Evolutionary conservation across 768 basidiomycete genomes (phyloP).

Genomic region (Termitomyces sp.): DNA sequence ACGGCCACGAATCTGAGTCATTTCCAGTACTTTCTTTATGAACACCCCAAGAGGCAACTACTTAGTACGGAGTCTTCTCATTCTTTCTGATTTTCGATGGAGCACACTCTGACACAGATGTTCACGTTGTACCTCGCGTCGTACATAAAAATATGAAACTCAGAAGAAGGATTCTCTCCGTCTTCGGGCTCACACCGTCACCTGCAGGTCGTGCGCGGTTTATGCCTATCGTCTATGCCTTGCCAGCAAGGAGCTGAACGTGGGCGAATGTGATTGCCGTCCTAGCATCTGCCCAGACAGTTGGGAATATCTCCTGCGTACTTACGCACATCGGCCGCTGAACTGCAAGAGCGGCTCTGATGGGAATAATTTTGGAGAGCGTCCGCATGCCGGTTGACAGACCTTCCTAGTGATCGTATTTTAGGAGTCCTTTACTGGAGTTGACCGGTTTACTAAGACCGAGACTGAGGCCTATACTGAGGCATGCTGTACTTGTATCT

Average conservation of each 20-base stretch:
- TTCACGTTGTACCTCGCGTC: not conserved
- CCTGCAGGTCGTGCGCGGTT: slow-evolving; percentile 6
- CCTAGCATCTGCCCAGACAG: not conserved
- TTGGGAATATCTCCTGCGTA: not conserved
- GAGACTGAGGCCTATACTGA: not conserved
- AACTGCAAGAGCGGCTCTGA: not conserved
- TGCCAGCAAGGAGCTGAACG: not conserved
- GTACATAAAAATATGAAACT: not conserved
- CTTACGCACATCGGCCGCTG: not conserved
- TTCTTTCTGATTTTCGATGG: not conserved
- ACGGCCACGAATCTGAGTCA: not conserved
- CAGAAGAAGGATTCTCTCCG: slow-evolving; percentile 1
- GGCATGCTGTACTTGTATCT: not conserved
- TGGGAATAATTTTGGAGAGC: not conserved
- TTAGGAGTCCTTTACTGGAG: not conserved
- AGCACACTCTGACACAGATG: not conserved
- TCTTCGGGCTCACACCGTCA: slow-evolving; percentile 3
- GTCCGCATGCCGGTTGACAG: not conserved
- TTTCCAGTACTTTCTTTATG: not conserved
- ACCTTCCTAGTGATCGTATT: not conserved
- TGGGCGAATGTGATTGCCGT: slow-evolving; percentile 2
- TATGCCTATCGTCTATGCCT: slow-evolving; percentile 5
- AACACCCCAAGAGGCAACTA: not conserved
- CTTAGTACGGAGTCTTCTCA: not conserved
- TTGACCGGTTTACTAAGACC: not conserved